Base-by-base conservation (phyloP, 169 alveolate genomes). In the Cryptosporidium bovis region DNA sequence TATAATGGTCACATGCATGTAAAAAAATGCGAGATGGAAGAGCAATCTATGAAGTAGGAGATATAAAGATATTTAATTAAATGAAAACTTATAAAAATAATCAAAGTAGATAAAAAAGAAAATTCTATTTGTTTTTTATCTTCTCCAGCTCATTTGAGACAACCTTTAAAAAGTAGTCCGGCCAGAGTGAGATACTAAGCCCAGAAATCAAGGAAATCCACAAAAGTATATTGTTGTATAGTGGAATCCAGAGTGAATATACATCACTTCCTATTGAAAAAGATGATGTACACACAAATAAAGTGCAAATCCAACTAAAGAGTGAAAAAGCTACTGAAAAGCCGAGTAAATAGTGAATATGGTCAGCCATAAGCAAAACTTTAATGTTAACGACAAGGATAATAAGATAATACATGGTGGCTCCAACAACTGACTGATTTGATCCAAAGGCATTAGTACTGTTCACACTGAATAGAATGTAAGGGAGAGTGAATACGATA, bases 381-480 rank as follows among this genome's bases (percentile, higher is more conserved):
- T 94, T 94, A 34, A 83, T 46, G 65, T 91, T 90, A 24, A 93
- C 96, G 66, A 92, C 85, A 5, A 93, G 50, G 66, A 94, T 92
- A 55, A 94, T 92, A 82, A 83, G 33, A 90, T 82, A 58, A 68
- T 93, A 33, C 84, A 83, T 34, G 93, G 94, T 65, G 90, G 87
- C 66, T 82, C 85, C 92, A 83, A 92, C 71, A 67, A 82, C 64
- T 62, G 93, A 64, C 64, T 91, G 44, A 84, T 90, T 71, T 24
- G 65, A 34, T 92, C 96, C 83, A 68, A 69, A 31, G 90, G 27
- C 51, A 71, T 82, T 48, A 92, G 95, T 55, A 92, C 69, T 48
- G 46, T 71, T 92, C 62, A 66, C 85, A 71, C 83, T 82, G 65
- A 44, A 92, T 82, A 84, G 90, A 64, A 90, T 84, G 83, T 85